phyloP scores from a whole-genome alignment of 768 basidiomycete species.

The Candolleomyces eurysporus region DNA sequence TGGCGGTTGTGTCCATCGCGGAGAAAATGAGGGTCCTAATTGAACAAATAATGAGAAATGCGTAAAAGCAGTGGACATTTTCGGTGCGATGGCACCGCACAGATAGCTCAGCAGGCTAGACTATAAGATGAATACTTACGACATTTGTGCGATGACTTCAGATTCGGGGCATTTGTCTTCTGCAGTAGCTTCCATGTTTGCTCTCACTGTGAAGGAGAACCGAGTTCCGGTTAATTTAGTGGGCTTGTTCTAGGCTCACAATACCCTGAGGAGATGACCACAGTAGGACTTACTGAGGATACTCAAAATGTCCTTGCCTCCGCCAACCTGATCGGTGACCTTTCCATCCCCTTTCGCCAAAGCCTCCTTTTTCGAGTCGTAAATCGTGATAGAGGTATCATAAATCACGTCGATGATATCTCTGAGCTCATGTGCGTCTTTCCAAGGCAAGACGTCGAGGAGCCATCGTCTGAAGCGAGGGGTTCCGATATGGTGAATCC shows the following conservation, averaged over 20 bases:
- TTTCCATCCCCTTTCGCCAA: conserved; percentile 34
- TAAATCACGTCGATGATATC: conserved; percentile 35
- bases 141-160: conserved; percentile 39
- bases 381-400: conserved; percentile 32
- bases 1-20: conserved; percentile 42
- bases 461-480: conserved; percentile 33
- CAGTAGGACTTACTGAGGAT: conserved; percentile 34
- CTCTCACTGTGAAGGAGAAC: conserved; percentile 30
- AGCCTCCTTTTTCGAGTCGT: conserved; percentile 33
- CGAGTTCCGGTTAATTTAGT: background rate
- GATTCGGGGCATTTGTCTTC: conserved; percentile 30
- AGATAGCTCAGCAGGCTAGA: no score
- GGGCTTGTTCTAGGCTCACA: background rate
- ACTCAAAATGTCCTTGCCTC: conserved; percentile 47
- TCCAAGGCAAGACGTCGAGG: conserved; percentile 30
- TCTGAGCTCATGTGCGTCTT: conserved; percentile 21
- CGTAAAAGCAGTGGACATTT: no score
- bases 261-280: no score
- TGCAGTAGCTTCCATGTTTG: conserved; percentile 31
- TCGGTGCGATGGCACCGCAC: no score
- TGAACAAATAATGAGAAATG: background rate
- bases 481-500: conserved; percentile 20
- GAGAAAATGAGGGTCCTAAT: conserved; percentile 36
- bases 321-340: conserved; percentile 26
- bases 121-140: conserved; percentile 5